A percentile compares a stretch with the other conserved stretches of the same genome.
Conservation (phyloP, 441 rosid genomes). For the Corymbia citriodora region DNA sequence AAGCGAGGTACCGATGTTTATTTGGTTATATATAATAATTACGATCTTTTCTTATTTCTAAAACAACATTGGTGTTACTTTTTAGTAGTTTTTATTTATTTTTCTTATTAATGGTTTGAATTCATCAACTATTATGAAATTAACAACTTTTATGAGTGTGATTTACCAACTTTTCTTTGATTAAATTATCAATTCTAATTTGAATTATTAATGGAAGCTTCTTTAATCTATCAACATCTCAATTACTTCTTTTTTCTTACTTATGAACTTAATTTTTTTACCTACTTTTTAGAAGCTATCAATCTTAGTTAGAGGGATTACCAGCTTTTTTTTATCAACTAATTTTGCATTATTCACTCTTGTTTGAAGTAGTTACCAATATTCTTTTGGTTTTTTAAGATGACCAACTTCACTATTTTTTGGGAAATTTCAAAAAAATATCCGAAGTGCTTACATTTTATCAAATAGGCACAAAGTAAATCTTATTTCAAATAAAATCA, state of each 20-base stretch:
- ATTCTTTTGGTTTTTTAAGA: neutral
- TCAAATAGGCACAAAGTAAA: no score
- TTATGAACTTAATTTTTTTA: neutral
- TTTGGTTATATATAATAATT: neutral
- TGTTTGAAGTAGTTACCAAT: neutral
- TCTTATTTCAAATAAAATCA: no score
- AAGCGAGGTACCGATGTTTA: neutral
- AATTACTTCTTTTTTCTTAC: neutral
- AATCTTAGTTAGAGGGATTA: neutral
- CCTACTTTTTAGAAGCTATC: neutral
- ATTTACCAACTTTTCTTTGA: neutral
- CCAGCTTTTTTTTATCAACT: neutral
- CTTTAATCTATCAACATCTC: neutral
- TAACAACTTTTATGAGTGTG: fast-evolving
- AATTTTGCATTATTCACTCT: neutral
- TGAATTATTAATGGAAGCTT: fast-evolving
- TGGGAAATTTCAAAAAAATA: no score
- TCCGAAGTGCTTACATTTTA: no score
- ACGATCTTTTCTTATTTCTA: neutral
- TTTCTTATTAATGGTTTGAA: neutral
- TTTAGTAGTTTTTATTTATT: neutral
- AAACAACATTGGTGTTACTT: neutral
- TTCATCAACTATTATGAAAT: neutral
- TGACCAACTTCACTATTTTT: neutral
- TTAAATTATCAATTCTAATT: neutral